These are phyloP conservation scores for Pyrenophora seminiperda DNA, from an alignment of 2,329 filamentous ascomycete species.

Conservation along the genomic window DNA sequence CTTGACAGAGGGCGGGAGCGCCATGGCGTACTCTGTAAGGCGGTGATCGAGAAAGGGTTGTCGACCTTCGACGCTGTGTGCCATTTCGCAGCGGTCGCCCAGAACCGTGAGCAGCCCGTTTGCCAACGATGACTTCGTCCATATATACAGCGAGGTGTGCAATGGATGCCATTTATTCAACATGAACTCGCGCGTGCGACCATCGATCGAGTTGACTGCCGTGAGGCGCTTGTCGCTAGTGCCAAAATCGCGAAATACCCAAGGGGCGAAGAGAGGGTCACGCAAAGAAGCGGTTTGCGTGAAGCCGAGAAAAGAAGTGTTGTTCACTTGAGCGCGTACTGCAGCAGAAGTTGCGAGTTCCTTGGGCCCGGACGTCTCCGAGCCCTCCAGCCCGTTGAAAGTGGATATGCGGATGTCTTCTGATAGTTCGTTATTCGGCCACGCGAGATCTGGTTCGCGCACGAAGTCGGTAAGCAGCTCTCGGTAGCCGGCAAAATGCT, in stretches of 20 bases:
- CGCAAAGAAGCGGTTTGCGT: conserved; percentile 17
- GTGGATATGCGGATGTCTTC: conserved; percentile 19
- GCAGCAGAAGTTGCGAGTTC: conserved; percentile 19
- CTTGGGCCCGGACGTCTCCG: conserved; percentile 14
- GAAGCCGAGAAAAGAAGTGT: conserved; percentile 21
- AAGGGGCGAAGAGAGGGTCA: conserved; percentile 15
- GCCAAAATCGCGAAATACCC: conserved; percentile 20
- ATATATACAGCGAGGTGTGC: conserved; percentile 33
- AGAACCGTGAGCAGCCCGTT: conserved; percentile 50
- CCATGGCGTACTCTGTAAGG: conserved; percentile 49
- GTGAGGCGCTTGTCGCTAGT: conserved; percentile 17
- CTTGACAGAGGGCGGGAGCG: conserved; percentile 46
- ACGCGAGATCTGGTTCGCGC: conserved; percentile 53
- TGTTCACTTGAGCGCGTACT: conserved; percentile 22
- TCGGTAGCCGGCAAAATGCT: conserved; percentile 61
- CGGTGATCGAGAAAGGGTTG: conserved; percentile 51
- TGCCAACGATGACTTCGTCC: conserved; percentile 27
- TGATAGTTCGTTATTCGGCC: conserved; percentile 11
- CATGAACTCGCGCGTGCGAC: conserved; percentile 32
- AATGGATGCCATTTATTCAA: conserved; percentile 31
- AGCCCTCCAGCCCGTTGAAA: conserved; percentile 15
- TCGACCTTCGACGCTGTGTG: conserved; percentile 49
- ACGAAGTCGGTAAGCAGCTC: conserved; percentile 56
- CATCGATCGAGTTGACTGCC: conserved; percentile 29
- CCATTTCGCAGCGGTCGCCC: conserved; percentile 55